Evolutionary conservation across 345 rosid species (phyloP), one percentile per base, ranked within the genome.

Genomic region (Eucalyptus brandiana): DNA sequence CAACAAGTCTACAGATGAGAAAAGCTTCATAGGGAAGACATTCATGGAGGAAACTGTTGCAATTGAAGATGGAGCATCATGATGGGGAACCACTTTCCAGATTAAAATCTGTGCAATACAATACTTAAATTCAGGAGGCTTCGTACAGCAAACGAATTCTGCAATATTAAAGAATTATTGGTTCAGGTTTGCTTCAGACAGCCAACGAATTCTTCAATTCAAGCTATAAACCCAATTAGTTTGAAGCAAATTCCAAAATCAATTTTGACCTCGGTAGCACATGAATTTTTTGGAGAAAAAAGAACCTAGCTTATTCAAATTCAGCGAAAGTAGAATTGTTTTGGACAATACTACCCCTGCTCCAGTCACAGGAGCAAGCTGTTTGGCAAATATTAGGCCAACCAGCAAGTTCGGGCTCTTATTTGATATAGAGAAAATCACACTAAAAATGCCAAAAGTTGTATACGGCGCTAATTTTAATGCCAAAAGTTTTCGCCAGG

Each of bases 1-100:
- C 99, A 85, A 89, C 86, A 89, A 97, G 99, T 89, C 95, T 94
- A 90, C 93, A 92, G 88, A 96, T 89, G 89, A 91, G 94, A 86
- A 92, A 89, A 51, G 96, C 94, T 89, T 91, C 87, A 91, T 91
- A 91, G 56, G 89, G 90, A 91, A 62, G 93, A 89, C 51, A 49
- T 60, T 88, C 87, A 60, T 86, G 90, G 86, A 88, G 87, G 87
- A 88, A 87, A 87, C 87, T 89, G 87, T 91, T 89, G 76, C 87
- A 85, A 47, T 58, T 28, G 86, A 80, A 89, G 90, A 90, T 51
- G 62, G 83, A 86, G 90, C 89, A 89, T 85, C 90, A 37, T 65
- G 83, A 86, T 51, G 90, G 88, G 87, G 90, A 93, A 91, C 91
- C 88, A 95, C 89, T 93, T 90, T 97, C 99, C 99, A 96, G 90